Evolutionary conservation across 2,329 filamentous ascomycete species (phyloP), one percentile per base, ranked within the genome.

Genomic region (Xylaria sp.): DNA sequence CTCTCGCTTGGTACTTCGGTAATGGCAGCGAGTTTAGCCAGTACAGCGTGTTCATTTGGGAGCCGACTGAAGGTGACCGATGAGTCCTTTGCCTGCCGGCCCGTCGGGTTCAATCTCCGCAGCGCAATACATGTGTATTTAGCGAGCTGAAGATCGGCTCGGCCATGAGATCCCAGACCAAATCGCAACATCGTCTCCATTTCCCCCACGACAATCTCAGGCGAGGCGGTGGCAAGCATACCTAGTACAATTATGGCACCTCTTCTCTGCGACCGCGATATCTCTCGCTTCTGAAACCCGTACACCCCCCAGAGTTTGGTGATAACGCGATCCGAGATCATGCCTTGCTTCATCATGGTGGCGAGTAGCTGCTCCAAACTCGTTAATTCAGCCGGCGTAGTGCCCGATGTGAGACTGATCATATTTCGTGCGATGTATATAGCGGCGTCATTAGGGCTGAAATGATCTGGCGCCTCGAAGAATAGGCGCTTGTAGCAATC

Each of bases 221-320:
- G 94, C 71, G 93, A 94, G 1, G 97, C 96, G 2, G 96, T 90
- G 4, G 95, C 94, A 63, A 99, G 87, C 97, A 99, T 99, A 18
- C 97, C 95, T 2, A 99, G 86, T 7, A 98, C 93, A 72, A 99
- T 98, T 78, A 99, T 98, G 59, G 96, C 91, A 32, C 96, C 96
- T 52, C 96, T 89, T 71, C 96, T 89, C 80, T 98, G 96, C 1
- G 90, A 95, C 75, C 90, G 92, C 0, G 96, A 98, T 54, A 98
- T 98, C 67, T 98, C 94, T 70, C 93, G 91, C 82, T 91, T 96
- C 78, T 97, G 94, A 54, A 98, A 91, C 48, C 95, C 94, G 77
- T 99, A 99, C 2, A 99, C 94, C 77, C 97, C 94, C 96, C 97
- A 99, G 6, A 99, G 85, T 83, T 98, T 99, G 62, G 92, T 88